phyloP scores from a whole-genome alignment of 225 moss, liverwort and hornwort genomes.

The Pseudoscleropodium purum region DNA sequence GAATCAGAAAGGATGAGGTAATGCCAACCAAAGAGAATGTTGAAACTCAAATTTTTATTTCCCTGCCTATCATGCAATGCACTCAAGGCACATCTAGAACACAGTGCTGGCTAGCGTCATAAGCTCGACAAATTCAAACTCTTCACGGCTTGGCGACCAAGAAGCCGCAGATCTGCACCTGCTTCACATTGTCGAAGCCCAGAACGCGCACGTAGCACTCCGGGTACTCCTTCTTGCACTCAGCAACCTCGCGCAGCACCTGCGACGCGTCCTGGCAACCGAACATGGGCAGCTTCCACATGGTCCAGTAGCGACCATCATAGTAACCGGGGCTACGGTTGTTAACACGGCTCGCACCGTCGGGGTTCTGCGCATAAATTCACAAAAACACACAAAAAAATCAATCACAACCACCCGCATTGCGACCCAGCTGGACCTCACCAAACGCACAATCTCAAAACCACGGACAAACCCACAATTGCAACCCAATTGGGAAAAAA shows the following conservation, averaged over 20 bases:
- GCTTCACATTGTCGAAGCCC: conserved; percentile 40
- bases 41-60: neutral
- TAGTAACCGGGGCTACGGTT: conserved; percentile 40
- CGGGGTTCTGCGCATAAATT: neutral
- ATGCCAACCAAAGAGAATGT: neutral
- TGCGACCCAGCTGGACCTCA: neutral
- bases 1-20: neutral
- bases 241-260: conserved; percentile 32
- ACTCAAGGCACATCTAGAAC: neutral
- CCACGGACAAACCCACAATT: too few relatives aligned
- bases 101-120: neutral
- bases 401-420: neutral
- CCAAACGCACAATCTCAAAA: too few relatives aligned
- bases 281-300: conserved; percentile 70
- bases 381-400: too few relatives aligned
- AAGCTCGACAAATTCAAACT: neutral
- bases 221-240: conserved; percentile 37
- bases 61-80: neutral
- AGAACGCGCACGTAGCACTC: conserved; percentile 21
- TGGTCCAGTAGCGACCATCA: conserved; percentile 64
- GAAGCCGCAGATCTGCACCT: conserved; percentile 18
- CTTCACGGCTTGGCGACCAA: conserved; percentile 10
- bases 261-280: neutral
- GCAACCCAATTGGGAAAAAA: neutral
- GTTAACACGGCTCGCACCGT: neutral